Percentiles rank a stretch among this genome's conserved stretches.
Conservation (phyloP, 805 yeast genomes). For the Kazachstania kunashirensis region DNA sequence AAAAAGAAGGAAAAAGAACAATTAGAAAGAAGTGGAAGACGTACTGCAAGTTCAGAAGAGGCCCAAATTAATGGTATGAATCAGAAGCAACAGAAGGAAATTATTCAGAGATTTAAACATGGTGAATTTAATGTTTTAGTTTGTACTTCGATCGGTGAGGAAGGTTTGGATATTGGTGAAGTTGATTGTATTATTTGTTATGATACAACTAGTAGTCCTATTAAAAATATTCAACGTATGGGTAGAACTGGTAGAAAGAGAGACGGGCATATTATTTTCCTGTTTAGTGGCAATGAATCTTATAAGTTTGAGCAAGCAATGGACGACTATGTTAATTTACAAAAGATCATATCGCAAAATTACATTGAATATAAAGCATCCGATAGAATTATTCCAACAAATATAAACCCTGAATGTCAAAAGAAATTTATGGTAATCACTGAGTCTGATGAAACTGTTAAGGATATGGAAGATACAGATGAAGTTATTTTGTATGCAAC, state of each 20-base stretch:
- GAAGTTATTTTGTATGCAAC: constrained; percentile 62
- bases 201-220: constrained; percentile 89
- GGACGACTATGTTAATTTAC: constrained; percentile 73
- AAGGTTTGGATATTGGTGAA: constrained; percentile 96
- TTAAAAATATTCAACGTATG: constrained; percentile 89
- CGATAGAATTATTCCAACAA: constrained; percentile 60
- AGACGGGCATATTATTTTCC: constrained; percentile 69
- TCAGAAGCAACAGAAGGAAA: constrained; percentile 76
- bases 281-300: constrained; percentile 72
- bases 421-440: constrained; percentile 56
- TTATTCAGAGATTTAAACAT: constrained; percentile 59
- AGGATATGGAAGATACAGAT: constrained; percentile 49
- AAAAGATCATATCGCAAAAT: constrained; percentile 50
- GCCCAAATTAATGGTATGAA: constrained; percentile 83
- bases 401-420: constrained; percentile 45
- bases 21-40: constrained; percentile 30
- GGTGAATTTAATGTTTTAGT: constrained; percentile 75
- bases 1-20: constrained; percentile 27
- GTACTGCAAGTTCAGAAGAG: constrained; percentile 57
- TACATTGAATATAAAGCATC: constrained; percentile 37
- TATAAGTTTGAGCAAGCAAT: constrained; percentile 73
- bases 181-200: constrained; percentile 89
- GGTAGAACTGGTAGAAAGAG: constrained; percentile 97
- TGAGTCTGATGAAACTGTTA: constrained; percentile 50
- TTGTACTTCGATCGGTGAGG: constrained; percentile 97